Evolutionary conservation across 768 basidiomycete species (phyloP), one percentile per base, ranked within the genome.

Genomic region (Lactarius pseudohatsudake): DNA sequence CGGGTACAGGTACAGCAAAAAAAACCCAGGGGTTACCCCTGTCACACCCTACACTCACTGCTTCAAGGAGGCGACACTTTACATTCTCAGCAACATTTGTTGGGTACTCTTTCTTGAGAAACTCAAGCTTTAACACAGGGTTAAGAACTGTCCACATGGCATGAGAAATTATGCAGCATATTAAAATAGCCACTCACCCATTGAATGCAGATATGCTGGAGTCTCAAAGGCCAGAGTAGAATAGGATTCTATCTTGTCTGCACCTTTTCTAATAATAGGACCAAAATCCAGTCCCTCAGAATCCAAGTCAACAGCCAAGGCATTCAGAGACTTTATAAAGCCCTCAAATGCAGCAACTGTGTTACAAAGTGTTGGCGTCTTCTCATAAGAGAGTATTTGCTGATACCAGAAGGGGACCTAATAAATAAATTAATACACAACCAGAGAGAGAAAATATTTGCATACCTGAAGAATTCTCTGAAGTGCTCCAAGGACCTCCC

Each of bases 301-400:
- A 0, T 0, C 6, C 2, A 20, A 9, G 18, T 1, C 20, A 8
- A 0, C 20, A 4, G 8, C 20, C 43, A 45, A 45, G 2, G 1
- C 7, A 3, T 7, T 45, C 2, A 45, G 43, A 45, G 28, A 32
- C 32, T 9, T 32, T 5, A 5, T 32, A 28, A 28, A 28, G 28
- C 28, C 28, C 28, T 28, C 28, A 28, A 28, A 28, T 28, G 28
- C 28, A 28, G 28, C 2, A 3, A 28, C 28, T 28, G 28, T 28
- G 26, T 26, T 26, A 26, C 26, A 26, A 26, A 26, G 26, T 26
- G 26, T 26, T 26, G 26, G 26, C 1, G 28, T 28, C 28, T 28
- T 28, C 28, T 28, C 28, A 28, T 28, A 28, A 28, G 28, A 28
- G 28, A 28, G 28, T 28, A 2, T 2, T 28, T 28, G 28, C 28